A percentile compares a stretch with the other conserved stretches of the same genome.
Conservation (phyloP, 129 eudicot genomes). For the Lactuca sativa region DNA sequence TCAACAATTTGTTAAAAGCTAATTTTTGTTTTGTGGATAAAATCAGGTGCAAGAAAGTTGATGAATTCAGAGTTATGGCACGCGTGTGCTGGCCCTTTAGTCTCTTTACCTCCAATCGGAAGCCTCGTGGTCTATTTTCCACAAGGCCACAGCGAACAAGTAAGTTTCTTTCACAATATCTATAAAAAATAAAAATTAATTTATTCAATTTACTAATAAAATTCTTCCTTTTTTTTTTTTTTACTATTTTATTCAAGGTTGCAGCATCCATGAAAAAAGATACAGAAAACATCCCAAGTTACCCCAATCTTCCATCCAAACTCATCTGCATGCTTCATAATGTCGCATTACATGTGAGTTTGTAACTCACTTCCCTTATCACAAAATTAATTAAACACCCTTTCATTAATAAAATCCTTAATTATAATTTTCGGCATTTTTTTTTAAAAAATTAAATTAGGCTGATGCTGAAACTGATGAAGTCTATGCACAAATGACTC, state of each 20-base stretch:
- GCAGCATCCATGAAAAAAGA: slow-evolving; percentile 96
- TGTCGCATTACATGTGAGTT: slow-evolving; percentile 79
- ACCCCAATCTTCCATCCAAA: slow-evolving; percentile 96
- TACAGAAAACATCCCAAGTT: slow-evolving; percentile 81
- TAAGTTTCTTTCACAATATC: slow-evolving; percentile 25
- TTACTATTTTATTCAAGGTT: slow-evolving; percentile 41
- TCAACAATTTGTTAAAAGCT: background rate
- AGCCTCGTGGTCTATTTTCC: slow-evolving; percentile 93
- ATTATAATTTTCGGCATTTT: background rate
- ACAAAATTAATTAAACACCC: background rate
- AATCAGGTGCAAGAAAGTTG: slow-evolving; percentile 57
- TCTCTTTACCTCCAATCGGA: slow-evolving; percentile 84
- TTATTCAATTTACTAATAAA: slow-evolving; percentile 4
- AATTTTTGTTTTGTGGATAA: background rate
- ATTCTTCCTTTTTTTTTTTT: background rate
- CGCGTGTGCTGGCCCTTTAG: slow-evolving; percentile 97
- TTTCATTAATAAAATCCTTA: background rate
- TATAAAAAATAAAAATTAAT: background rate
- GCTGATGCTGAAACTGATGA: slow-evolving; percentile 97
- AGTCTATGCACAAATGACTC: slow-evolving; percentile 99
- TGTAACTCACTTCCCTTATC: background rate
- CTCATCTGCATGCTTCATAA: slow-evolving; percentile 94
- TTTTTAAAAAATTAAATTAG: slow-evolving; percentile 20
- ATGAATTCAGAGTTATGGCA: slow-evolving; percentile 96
- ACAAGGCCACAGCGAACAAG: slow-evolving; percentile 98